phyloP scores from a whole-genome alignment of 345 rosid genomes.

The Populus alba region DNA sequence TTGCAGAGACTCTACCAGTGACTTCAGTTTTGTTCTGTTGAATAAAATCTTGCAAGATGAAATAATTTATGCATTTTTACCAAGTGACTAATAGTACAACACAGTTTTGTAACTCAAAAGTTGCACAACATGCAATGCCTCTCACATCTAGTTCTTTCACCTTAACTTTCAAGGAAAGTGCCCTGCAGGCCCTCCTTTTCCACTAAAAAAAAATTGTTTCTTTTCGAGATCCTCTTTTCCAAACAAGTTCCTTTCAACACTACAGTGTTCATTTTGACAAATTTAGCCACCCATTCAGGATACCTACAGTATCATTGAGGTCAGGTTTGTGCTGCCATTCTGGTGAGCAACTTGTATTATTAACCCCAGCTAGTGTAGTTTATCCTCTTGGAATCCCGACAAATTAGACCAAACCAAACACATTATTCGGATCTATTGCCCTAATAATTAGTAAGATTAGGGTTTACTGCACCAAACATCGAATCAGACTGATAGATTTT shows the following conservation, averaged over 20 bases:
- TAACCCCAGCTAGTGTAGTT: neutral
- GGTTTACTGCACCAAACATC: neutral
- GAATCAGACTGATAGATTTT: neutral
- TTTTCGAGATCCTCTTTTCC: conserved; percentile 1
- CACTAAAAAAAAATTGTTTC: neutral
- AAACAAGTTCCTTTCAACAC: neutral
- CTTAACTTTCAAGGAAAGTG: conserved; percentile 13
- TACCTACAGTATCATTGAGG: neutral
- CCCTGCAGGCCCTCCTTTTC: neutral
- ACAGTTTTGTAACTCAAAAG: neutral
- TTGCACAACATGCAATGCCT: neutral
- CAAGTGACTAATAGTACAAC: neutral
- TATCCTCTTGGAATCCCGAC: neutral
- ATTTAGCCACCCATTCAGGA: neutral
- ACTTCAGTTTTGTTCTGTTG: neutral
- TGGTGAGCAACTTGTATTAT: neutral
- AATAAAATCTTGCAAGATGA: neutral
- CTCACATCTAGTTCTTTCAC: neutral
- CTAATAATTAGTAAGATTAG: too few species aligned
- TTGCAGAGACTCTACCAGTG: neutral
- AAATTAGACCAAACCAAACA: neutral
- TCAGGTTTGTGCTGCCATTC: neutral
- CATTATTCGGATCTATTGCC: neutral
- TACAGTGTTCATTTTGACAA: conserved; percentile 1
- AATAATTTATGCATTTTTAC: neutral